These are phyloP conservation scores for Metschnikowia reukaufii DNA, from an alignment of 805 yeast species.

Conservation along the genomic window DNA sequence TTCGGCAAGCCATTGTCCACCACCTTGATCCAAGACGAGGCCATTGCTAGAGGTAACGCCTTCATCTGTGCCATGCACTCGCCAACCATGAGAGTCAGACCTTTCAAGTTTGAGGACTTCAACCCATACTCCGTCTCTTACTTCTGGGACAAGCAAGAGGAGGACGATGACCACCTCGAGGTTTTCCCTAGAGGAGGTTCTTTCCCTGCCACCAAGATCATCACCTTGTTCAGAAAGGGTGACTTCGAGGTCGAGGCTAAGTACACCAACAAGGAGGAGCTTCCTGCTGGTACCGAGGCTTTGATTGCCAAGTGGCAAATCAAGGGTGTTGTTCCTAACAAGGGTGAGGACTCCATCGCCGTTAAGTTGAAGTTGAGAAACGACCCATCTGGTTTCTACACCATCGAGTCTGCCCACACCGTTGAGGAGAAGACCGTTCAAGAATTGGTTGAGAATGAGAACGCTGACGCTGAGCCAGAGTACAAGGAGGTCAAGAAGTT, in stretches of 20 bases:
- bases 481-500: constrained; percentile 88
- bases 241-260: constrained; percentile 86
- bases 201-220: constrained; percentile 93
- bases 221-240: constrained; percentile 87
- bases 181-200: constrained; percentile 93
- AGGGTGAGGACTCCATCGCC: constrained; percentile 75
- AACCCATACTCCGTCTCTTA: constrained; percentile 91
- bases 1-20: constrained; percentile 69
- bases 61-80: constrained; percentile 98
- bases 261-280: constrained; percentile 71
- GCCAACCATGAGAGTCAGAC: constrained; percentile 97
- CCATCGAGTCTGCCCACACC: constrained; percentile 91
- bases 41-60: constrained; percentile 98
- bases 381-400: constrained; percentile 94
- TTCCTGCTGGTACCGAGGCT: constrained; percentile 68
- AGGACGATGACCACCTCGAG: constrained; percentile 88
- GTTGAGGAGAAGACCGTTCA: constrained; percentile 87
- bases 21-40: constrained; percentile 98
- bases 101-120: constrained; percentile 95
- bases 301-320: constrained; percentile 82
- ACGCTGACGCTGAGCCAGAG: constrained; percentile 75
- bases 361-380: constrained; percentile 93
- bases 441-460: constrained; percentile 76
- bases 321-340: constrained; percentile 78
- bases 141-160: constrained; percentile 92